Percentiles rank a stretch among this genome's conserved stretches.
Conservation (phyloP, 139 green algal species). For the Nannochloris sp. region DNA sequence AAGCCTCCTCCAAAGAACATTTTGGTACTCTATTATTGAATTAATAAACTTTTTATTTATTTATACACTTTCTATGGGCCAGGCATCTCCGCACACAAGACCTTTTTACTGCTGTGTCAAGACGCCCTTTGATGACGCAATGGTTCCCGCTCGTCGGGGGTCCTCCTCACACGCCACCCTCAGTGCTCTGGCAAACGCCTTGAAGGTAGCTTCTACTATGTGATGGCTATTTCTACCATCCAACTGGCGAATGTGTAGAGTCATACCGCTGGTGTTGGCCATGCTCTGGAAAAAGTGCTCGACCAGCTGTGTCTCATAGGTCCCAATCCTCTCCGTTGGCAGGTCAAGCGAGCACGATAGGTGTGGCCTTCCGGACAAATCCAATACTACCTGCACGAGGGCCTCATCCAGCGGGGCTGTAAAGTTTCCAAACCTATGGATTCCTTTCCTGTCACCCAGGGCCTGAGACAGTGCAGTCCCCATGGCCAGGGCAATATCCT, state of each 20-base stretch:
- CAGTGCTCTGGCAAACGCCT: slow-evolving; percentile 93
- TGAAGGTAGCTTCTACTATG: slow-evolving; percentile 99
- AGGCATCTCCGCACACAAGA: not conserved
- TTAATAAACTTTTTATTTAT: slow-evolving; percentile 1
- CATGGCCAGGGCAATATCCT: slow-evolving; percentile 86
- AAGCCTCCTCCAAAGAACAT: slow-evolving; percentile 41
- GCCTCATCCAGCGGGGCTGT: slow-evolving; percentile 88
- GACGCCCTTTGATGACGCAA: slow-evolving; percentile 86
- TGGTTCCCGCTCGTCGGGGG: slow-evolving; percentile 57
- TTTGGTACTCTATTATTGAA: not conserved
- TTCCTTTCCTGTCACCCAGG: slow-evolving; percentile 88
- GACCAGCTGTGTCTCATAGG: slow-evolving; percentile 88
- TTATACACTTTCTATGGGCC: slow-evolving; percentile 5
- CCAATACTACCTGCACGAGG: slow-evolving; percentile 80
- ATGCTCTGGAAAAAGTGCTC: slow-evolving; percentile 97
- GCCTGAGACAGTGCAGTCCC: slow-evolving; percentile 61
- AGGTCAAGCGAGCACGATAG: slow-evolving; percentile 63
- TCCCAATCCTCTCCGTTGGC: slow-evolving; percentile 84
- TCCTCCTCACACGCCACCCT: slow-evolving; percentile 80
- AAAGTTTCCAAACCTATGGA: slow-evolving; percentile 93
- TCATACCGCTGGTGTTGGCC: slow-evolving; percentile 85
- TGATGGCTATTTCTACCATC: slow-evolving; percentile 93
- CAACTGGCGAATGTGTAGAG: slow-evolving; percentile 82
- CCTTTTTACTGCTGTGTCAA: slow-evolving; percentile 74
- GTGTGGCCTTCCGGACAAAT: slow-evolving; percentile 89